phyloP scores from a whole-genome alignment of 169 alveolate species.

The Eimeria tenella region DNA sequence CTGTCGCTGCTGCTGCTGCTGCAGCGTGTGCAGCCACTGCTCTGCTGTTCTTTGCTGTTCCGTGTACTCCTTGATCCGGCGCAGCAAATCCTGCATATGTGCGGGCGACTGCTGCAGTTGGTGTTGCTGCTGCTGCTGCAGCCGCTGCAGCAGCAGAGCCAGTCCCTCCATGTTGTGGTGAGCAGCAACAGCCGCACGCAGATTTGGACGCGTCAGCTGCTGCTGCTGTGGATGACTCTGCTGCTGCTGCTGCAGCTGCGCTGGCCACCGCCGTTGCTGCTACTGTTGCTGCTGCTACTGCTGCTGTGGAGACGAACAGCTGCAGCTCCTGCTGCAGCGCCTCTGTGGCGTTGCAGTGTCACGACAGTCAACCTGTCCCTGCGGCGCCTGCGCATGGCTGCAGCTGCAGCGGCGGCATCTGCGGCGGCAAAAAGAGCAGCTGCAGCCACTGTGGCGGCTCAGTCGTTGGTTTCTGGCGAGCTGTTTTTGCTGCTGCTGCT shows the following conservation, averaged over 20 bases:
- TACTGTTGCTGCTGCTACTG: constrained; percentile 6
- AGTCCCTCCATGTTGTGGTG: neutral
- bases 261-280: neutral
- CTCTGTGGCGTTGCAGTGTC: neutral
- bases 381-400: neutral
- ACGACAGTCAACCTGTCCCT: neutral
- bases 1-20: constrained; percentile 23
- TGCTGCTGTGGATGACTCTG: neutral
- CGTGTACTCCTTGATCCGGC: neutral
- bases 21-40: neutral
- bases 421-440: neutral
- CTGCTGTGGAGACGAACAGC: neutral
- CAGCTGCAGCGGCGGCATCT: neutral
- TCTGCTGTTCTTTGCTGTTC: neutral
- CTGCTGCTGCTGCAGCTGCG: neutral
- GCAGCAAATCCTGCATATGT: neutral
- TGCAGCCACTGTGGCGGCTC: neutral
- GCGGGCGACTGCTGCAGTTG: neutral
- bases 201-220: neutral
- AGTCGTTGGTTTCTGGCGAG: too few relatives aligned
- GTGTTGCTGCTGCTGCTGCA: neutral
- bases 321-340: neutral
- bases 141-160: constrained; percentile 12
- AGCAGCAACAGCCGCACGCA: neutral
- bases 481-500: neutral